These are phyloP conservation scores for Saccharomyces pastorianus DNA, from an alignment of 1,139 yeast genomes.

Conservation along the genomic window DNA sequence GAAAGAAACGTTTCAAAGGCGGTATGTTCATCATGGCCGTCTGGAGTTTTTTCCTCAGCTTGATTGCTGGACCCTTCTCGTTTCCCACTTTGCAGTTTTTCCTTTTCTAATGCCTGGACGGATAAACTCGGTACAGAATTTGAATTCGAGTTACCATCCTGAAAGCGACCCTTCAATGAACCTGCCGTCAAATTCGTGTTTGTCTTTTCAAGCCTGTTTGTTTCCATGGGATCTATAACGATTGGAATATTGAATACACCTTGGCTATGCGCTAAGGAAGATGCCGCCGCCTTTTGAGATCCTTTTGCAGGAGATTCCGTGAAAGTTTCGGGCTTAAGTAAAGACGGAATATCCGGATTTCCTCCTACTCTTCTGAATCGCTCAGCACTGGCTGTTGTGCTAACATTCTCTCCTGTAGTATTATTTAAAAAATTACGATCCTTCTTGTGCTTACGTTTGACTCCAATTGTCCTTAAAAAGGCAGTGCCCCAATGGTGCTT, in stretches of 20 bases:
- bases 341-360: background rate
- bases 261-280: background rate
- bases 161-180: background rate
- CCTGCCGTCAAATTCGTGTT: background rate
- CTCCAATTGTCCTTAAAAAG: background rate
- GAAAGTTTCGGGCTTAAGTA: background rate
- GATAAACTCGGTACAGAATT: background rate
- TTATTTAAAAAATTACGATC: background rate
- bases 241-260: background rate
- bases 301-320: background rate
- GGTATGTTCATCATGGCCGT: background rate
- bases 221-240: background rate
- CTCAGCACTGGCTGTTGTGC: background rate
- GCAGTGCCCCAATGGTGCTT: background rate
- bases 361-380: background rate
- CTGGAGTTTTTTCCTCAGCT: background rate
- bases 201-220: background rate
- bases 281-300: background rate
- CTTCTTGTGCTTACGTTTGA: background rate
- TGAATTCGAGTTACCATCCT: background rate
- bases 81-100: background rate
- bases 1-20: slow-evolving; percentile 14
- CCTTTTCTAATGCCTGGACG: background rate
- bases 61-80: background rate
- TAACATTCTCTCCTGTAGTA: background rate